phyloP scores from a whole-genome alignment of 495 filamentous ascomycete genomes.

The Tuber indicum region DNA sequence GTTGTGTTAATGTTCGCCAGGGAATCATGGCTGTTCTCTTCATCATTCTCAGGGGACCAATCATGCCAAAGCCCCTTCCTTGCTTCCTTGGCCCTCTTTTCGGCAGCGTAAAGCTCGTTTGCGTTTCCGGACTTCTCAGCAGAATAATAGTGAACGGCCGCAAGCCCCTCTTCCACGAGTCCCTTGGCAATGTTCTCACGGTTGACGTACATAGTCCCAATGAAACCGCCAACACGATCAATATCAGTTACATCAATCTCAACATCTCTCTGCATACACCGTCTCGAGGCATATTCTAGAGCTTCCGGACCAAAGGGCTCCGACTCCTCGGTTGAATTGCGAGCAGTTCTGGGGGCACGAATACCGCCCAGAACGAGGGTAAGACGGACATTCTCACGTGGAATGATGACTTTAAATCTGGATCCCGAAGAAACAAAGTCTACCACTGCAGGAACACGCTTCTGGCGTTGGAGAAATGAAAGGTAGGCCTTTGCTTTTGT shows the following conservation, averaged over 20 bases:
- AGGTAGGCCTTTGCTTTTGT: constrained; percentile 94
- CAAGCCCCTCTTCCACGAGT: constrained; percentile 88
- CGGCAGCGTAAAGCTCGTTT: constrained; percentile 77
- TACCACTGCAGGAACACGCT: constrained; percentile 86
- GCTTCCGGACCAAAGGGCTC: constrained; percentile 97
- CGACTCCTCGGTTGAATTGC: constrained; percentile 68
- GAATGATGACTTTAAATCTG: constrained; percentile 85
- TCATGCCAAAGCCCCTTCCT: constrained; percentile 86
- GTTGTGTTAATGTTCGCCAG: constrained; percentile 35
- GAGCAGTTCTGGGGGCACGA: constrained; percentile 80
- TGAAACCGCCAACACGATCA: constrained; percentile 95
- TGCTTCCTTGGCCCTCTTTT: constrained; percentile 77
- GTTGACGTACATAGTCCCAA: constrained; percentile 87
- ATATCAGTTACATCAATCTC: constrained; percentile 93
- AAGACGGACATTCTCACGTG: constrained; percentile 86
- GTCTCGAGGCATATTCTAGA: constrained; percentile 76
- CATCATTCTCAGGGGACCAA: constrained; percentile 71
- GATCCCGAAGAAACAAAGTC: constrained; percentile 96
- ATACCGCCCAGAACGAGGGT: constrained; percentile 94
- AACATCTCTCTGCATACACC: constrained; percentile 88
- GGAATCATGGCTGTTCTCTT: constrained; percentile 46
- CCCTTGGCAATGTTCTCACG: constrained; percentile 93
- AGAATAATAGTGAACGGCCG: constrained; percentile 85
- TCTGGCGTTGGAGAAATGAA: constrained; percentile 76
- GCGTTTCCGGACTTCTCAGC: constrained; percentile 91